Evolutionary conservation across 768 basidiomycete genomes (phyloP).

Genomic region (Hypsizygus marmoreus): DNA sequence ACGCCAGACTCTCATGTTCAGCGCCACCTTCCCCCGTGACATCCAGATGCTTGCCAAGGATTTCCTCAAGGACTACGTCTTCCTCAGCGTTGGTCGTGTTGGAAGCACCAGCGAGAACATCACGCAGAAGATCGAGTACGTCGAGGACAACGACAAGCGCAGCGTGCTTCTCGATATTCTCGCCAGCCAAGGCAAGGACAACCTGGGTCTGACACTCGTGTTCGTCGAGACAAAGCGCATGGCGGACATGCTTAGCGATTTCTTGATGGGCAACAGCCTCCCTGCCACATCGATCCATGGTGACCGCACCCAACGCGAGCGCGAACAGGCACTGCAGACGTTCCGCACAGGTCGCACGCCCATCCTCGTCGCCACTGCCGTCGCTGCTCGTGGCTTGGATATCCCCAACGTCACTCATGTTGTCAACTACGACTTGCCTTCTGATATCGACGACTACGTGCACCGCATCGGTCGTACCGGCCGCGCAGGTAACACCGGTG

Average conservation of each 20-base stretch:
- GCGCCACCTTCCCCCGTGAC: slow-evolving; percentile 98
- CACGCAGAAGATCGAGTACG: slow-evolving; percentile 98
- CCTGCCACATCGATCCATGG: slow-evolving; percentile 98
- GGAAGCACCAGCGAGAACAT: slow-evolving; percentile 99
- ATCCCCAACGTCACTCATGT: slow-evolving; percentile 99
- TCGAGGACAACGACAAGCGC: slow-evolving; percentile 96
- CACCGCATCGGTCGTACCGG: slow-evolving; percentile 98
- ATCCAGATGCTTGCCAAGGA: slow-evolving; percentile 96
- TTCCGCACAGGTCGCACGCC: slow-evolving; percentile 96
- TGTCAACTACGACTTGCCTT: slow-evolving; percentile 96
- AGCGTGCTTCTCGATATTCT: slow-evolving; percentile 95
- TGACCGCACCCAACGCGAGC: slow-evolving; percentile 96
- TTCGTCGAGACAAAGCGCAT: slow-evolving; percentile 99
- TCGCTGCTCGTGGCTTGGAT: slow-evolving; percentile 98
- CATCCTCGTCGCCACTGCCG: slow-evolving; percentile 96
- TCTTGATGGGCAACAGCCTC: slow-evolving; percentile 79
- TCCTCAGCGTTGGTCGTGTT: slow-evolving; percentile 97
- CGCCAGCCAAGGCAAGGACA: slow-evolving; percentile 66
- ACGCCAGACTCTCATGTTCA: slow-evolving; percentile 99
- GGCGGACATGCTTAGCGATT: slow-evolving; percentile 98
- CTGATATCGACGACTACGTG: slow-evolving; percentile 98
- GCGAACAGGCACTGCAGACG: slow-evolving; percentile 91
- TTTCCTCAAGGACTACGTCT: slow-evolving; percentile 98
- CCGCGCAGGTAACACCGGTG: slow-evolving; percentile 97
- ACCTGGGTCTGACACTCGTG: slow-evolving; percentile 81